These are phyloP conservation scores for Zea luxurians DNA, from an alignment of 176 grass and related monocot species.

Conservation along the genomic window DNA sequence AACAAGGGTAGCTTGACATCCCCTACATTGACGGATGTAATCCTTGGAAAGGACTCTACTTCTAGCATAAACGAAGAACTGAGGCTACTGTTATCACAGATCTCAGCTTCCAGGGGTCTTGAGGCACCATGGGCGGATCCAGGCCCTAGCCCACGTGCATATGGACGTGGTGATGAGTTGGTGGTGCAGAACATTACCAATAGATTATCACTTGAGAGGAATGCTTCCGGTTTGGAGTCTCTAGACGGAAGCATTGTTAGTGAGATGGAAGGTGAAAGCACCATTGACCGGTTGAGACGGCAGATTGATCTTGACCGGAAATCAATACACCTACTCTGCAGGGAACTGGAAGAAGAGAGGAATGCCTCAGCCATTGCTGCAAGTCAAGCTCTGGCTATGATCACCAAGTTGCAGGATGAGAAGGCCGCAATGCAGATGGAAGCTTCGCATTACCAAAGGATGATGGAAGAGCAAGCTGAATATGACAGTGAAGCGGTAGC, in stretches of 20 bases:
- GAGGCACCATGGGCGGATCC: constrained; percentile 59
- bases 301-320: constrained; percentile 76
- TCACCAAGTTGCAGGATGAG: constrained; percentile 94
- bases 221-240: constrained; percentile 73
- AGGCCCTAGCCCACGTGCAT: constrained; percentile 66
- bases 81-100: constrained; percentile 71
- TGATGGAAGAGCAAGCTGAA: constrained; percentile 98
- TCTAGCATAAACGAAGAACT: constrained; percentile 79
- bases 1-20: constrained; percentile 56
- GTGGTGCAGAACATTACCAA: constrained; percentile 78
- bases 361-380: constrained; percentile 84
- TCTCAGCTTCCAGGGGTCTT: constrained; percentile 63
- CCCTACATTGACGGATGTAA: constrained; percentile 72
- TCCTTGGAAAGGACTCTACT: constrained; percentile 79
- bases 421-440: constrained; percentile 95
- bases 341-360: constrained; percentile 93
- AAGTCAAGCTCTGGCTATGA: constrained; percentile 92
- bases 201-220: constrained; percentile 72
- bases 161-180: constrained; percentile 58
- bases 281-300: constrained; percentile 63
- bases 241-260: constrained; percentile 75
- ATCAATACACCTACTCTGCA: constrained; percentile 80
- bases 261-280: constrained; percentile 79
- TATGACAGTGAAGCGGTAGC: constrained; percentile 71
- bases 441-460: constrained; percentile 87